phyloP scores from a whole-genome alignment of 768 basidiomycete genomes.

The Crucibulum laeve region DNA sequence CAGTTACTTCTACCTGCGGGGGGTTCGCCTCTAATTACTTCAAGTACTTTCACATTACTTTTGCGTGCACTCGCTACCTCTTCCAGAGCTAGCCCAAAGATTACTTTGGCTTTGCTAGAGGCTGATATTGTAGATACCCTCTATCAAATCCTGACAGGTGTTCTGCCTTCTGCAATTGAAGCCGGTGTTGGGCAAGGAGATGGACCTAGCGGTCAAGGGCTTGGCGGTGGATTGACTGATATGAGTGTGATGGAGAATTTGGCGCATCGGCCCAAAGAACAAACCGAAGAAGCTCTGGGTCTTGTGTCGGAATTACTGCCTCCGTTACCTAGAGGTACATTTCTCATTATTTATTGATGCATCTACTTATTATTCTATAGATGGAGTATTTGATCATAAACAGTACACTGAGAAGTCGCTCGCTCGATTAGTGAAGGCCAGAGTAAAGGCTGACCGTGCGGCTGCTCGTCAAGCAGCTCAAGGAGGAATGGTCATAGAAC shows the following conservation, averaged over 20 bases:
- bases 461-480: conserved; percentile 57
- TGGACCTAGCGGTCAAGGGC: conserved; percentile 62
- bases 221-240: conserved; percentile 87
- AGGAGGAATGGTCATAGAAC: conserved; percentile 17
- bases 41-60: conserved; percentile 85
- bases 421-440: conserved; percentile 70
- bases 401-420: conserved; percentile 86
- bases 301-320: conserved; percentile 91
- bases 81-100: conserved; percentile 83
- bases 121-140: conserved; percentile 90
- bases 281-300: conserved; percentile 90
- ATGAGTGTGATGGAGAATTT: conserved; percentile 99
- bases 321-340: conserved; percentile 81
- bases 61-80: conserved; percentile 86
- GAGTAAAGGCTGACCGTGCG: conserved; percentile 77
- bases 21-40: conserved; percentile 79
- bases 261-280: conserved; percentile 94
- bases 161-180: conserved; percentile 65
- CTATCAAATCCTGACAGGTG: conserved; percentile 94
- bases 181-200: conserved; percentile 57
- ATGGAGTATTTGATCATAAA: conserved; percentile 94
- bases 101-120: conserved; percentile 81
- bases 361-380: conserved; percentile 32
- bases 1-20: conserved; percentile 81
- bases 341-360: not conserved